Evolutionary conservation across 257 asterid species (phyloP).

Genomic region (Anisodus acutangulus): DNA sequence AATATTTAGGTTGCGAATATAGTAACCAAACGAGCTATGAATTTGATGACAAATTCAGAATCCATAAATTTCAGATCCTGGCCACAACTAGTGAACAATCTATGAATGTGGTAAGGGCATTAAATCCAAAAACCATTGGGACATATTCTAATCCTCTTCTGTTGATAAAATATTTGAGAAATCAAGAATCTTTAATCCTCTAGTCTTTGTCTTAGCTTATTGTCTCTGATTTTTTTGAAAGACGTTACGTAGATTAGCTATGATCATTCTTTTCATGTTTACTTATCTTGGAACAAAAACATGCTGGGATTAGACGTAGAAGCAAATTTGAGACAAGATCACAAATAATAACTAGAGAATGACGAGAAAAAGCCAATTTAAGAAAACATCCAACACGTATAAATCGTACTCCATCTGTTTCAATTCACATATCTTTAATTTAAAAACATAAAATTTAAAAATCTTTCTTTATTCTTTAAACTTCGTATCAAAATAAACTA

Average conservation of each 20-base stretch:
- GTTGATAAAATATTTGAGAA: not conserved
- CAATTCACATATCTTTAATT: too few relatives aligned
- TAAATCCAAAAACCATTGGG: not conserved
- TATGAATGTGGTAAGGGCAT: not conserved
- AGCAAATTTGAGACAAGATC: not conserved
- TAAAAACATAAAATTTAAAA: too few relatives aligned
- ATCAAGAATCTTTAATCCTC: not conserved
- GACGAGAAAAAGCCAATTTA: not conserved
- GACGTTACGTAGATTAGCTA: not conserved
- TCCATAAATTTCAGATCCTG: too few relatives aligned
- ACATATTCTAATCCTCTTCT: not conserved
- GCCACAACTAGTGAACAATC: not conserved
- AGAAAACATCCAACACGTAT: not conserved
- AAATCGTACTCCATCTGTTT: not conserved
- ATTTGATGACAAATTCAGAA: too few relatives aligned
- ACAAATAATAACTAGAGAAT: constrained; percentile 3
- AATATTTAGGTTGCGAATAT: too few relatives aligned
- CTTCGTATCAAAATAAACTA: too few relatives aligned
- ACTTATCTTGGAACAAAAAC: not conserved
- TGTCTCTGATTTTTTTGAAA: not conserved
- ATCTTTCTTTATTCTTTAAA: too few relatives aligned
- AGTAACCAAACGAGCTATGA: too few relatives aligned
- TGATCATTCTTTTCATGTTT: constrained; percentile 20
- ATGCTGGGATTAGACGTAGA: not conserved
- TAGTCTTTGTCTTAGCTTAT: constrained; percentile 17